A percentile compares a stretch with the other conserved stretches of the same genome.
These are phyloP conservation scores for Ascochyta fabae DNA, from an alignment of 2,329 filamentous ascomycete species.

Conservation along the genomic window DNA sequence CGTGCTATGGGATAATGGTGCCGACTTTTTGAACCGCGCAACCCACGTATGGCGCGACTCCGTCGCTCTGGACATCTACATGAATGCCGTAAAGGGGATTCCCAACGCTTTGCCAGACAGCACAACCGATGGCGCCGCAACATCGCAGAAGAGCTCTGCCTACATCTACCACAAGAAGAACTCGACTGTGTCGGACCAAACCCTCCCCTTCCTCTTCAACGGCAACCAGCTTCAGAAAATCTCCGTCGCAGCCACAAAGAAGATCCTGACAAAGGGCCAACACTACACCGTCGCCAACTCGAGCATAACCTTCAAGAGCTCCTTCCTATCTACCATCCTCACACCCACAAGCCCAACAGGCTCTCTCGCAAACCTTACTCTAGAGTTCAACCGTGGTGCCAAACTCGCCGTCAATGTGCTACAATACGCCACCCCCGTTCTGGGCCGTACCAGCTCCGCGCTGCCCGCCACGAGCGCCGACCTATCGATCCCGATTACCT, in stretches of 20 bases:
- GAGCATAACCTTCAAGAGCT: constrained; percentile 55
- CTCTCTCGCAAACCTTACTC: constrained; percentile 58
- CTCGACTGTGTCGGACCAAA: constrained; percentile 51
- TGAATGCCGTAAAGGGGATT: constrained; percentile 53
- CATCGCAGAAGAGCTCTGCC: constrained; percentile 58
- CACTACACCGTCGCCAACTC: constrained; percentile 59
- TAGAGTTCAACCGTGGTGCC: constrained; percentile 61
- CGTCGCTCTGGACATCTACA: constrained; percentile 56
- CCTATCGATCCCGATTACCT: constrained; percentile 59
- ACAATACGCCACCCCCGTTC: constrained; percentile 59
- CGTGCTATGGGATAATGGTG: constrained; percentile 66
- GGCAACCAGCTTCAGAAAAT: constrained; percentile 58
- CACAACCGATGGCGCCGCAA: constrained; percentile 56
- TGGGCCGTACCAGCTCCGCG: constrained; percentile 24
- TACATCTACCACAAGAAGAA: constrained; percentile 63
- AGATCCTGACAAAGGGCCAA: constrained; percentile 42
- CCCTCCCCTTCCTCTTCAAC: constrained; percentile 60
- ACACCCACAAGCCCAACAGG: constrained; percentile 53
- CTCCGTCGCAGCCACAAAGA: constrained; percentile 45
- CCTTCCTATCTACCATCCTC: constrained; percentile 57
- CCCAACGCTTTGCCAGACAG: constrained; percentile 61
- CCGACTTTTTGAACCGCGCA: constrained; percentile 61
- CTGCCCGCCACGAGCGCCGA: constrained; percentile 45
- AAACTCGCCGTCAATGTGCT: constrained; percentile 57
- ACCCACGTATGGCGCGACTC: constrained; percentile 60